Evolutionary conservation across 164 flowering plant genomes (phyloP), one percentile per base, ranked within the genome.

Genomic region (Cinnamomum micranthum): DNA sequence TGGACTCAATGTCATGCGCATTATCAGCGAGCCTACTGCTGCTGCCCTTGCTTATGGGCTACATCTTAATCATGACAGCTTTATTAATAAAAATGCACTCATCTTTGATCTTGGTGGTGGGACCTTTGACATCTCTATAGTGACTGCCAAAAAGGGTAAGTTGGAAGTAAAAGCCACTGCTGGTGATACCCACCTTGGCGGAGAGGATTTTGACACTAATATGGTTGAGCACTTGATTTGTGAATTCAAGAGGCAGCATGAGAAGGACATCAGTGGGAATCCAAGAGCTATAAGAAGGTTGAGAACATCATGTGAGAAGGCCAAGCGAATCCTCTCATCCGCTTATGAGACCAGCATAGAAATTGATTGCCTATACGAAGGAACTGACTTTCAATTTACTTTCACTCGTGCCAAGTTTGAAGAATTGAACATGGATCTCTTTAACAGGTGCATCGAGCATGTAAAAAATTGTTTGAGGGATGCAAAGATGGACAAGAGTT

Each of bases 141-240:
- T 71, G 64, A 71, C 73, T 33, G 52, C 52, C 3, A 64, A 58
- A 24, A 24, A 71, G 47, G 73, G 73, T 2, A 71, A 4, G n/a
- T 71, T 71, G 13, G 73, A 52, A 15, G 73, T 71, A 2, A 23
- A 51, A 64, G 73, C 72, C 65, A 19, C 73, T 15, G 73, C 20
- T 3, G 74, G 74, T 9, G 67, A 72, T 24, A 72, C 90, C 71
- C 90, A 84, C 50, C 84, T 87, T 63, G 89, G 87, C 35, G 89
- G 90, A 66, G 90, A 88, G 22, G 91, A 88, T 75, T 88, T 88
- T 77, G 91, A 88, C 50, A 88, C 86, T 81, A 80, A 89, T 62
- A 86, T 88, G 89, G 72, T 84, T 58, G 81, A 78, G 71, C 87
- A 85, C 68, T 87, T 84, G 47, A 85, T 81, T 11, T 78, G 77